These are phyloP conservation scores for Kodamaea kaohsiungensis DNA, from an alignment of 805 yeast species.

Conservation along the genomic window DNA sequence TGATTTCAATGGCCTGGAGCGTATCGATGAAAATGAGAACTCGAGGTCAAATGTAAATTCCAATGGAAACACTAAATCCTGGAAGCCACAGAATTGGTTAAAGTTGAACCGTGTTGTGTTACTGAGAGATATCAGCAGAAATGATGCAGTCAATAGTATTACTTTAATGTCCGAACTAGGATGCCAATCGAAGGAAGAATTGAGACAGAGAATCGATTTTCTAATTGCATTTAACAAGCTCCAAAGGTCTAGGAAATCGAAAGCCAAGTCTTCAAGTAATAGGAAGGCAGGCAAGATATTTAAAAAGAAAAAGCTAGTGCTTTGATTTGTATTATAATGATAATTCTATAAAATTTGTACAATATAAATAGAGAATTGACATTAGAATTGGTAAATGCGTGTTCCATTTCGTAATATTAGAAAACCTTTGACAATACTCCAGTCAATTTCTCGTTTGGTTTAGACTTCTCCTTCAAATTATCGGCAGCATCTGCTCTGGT, in stretches of 20 bases:
- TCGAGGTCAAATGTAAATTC: not conserved
- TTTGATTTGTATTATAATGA: not conserved
- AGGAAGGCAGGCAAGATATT: not conserved
- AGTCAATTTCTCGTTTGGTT: constrained; percentile 41
- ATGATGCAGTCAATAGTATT: constrained; percentile 30
- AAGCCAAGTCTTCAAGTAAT: not conserved
- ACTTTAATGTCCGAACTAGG: constrained; percentile 27
- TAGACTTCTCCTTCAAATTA: constrained; percentile 42
- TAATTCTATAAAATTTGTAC: not conserved
- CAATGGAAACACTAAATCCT: not conserved
- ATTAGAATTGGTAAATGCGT: not conserved
- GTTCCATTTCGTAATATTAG: constrained; percentile 20
- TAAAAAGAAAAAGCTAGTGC: not conserved
- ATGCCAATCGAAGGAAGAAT: constrained; percentile 28
- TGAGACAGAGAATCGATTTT: constrained; percentile 32
- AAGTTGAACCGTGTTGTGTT: constrained; percentile 29
- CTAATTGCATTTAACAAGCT: constrained; percentile 14
- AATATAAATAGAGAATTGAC: not conserved
- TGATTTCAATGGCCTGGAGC: not conserved
- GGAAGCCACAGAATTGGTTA: constrained; percentile 26
- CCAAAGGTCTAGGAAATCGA: not conserved
- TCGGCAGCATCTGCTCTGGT: constrained; percentile 63
- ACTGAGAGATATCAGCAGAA: constrained; percentile 25
- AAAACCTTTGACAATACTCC: constrained; percentile 57
- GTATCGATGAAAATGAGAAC: not conserved